Base-by-base conservation (phyloP, 345 rosid genomes). In the Geranium rotundifolium region DNA sequence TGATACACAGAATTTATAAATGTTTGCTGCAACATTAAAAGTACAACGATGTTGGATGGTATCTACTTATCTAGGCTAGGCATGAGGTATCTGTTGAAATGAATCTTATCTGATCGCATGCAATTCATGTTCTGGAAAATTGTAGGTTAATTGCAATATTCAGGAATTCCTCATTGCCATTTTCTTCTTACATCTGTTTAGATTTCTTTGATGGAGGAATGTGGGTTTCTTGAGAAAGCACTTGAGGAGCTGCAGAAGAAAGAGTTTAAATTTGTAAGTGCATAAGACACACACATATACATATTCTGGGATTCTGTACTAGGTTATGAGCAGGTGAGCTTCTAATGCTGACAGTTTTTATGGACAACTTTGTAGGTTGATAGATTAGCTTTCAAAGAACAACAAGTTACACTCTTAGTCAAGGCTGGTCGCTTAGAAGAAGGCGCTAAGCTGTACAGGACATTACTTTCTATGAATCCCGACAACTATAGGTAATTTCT, bases 121-220 rank as follows among this genome's bases (percentile, higher is more conserved):
- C 52, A 2, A 12, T 9, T 46, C 15, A 46, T 14, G 16, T 46
- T 9, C 52, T 46, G 16, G 12, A 46, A 46, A 7, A 9, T 46
- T 7, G 52, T 46, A 4, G 41, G 3, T 46, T 46, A 46, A 3
- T 46, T 46, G 52, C 12, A 0, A 46, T 3, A 0, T 46, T 46
- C 52, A 46, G 16, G 16, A 29, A 55, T 55, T 63, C 52, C 5
- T 30, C 23, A 15, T 17, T 63, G 23, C 30, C 19, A 4, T 34
- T 41, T 64, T 29, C 60, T 56, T 62, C 61, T 23, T 68, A 37
- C 30, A 19, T 50, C 67, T 70, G 64, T 70, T 46, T 75, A 95
- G 99, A 78, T 87, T 65, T 81, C 97, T 50, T 82, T 95, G 84
- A 73, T 95, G 65, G 97, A 95, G 81, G 97, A 95, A 74, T 82